These are phyloP conservation scores for Cymbopogon flexuosus DNA, from an alignment of 202 grass and related monocot species.

Conservation along the genomic window DNA sequence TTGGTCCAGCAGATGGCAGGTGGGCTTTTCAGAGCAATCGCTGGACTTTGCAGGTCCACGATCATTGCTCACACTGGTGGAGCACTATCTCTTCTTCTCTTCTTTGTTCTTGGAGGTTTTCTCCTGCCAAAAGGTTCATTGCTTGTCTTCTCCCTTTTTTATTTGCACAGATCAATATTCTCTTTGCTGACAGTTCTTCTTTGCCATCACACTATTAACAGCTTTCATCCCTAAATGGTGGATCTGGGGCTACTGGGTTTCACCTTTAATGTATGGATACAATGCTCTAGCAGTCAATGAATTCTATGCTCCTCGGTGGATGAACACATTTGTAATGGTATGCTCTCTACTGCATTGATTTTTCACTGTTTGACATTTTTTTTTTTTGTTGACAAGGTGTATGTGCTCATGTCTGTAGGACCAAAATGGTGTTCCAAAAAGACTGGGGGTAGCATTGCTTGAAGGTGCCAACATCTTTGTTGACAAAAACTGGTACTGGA, in stretches of 20 bases:
- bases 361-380: not conserved
- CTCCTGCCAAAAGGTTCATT: conserved; percentile 80
- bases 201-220: conserved; percentile 28
- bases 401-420: conserved; percentile 37
- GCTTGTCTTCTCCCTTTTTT: conserved; percentile 21
- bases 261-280: conserved; percentile 77
- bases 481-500: conserved; percentile 91
- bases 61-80: conserved; percentile 86
- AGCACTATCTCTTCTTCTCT: conserved; percentile 72
- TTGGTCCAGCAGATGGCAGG: conserved; percentile 93
- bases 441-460: conserved; percentile 59
- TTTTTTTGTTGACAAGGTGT: conserved; percentile 24
- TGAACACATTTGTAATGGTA: conserved; percentile 55
- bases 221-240: conserved; percentile 89
- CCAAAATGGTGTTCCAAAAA: conserved; percentile 47
- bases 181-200: conserved; percentile 28
- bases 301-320: conserved; percentile 94
- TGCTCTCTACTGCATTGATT: not conserved
- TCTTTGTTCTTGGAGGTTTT: conserved; percentile 94
- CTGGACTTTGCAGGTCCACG: conserved; percentile 84
- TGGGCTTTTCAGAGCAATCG: conserved; percentile 76
- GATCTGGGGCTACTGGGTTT: conserved; percentile 98
- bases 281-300: conserved; percentile 94
- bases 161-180: conserved; percentile 1
- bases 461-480: conserved; percentile 68